These are phyloP conservation scores for Pyrenophora teres DNA, from an alignment of 2,329 filamentous ascomycete genomes.

Conservation along the genomic window DNA sequence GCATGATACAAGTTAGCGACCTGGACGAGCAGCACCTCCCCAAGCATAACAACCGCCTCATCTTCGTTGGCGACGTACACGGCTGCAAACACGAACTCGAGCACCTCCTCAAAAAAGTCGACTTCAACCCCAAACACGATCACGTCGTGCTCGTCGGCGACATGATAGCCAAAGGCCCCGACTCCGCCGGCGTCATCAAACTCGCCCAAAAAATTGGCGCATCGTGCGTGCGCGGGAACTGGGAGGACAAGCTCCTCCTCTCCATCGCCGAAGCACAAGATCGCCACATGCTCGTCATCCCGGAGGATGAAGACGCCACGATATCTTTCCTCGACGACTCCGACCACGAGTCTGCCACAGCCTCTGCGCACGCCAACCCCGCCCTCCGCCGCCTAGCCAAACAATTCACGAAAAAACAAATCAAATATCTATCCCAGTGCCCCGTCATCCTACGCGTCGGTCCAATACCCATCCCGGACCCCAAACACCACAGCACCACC, in stretches of 20 bases:
- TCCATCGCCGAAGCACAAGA: conserved; percentile 55
- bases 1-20: conserved; percentile 56
- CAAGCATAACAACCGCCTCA: conserved; percentile 61
- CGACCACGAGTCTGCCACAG: conserved; percentile 14
- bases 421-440: conserved; percentile 69
- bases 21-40: conserved; percentile 57
- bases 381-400: conserved; percentile 60
- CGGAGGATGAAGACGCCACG: conserved; percentile 39
- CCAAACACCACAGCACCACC: no score
- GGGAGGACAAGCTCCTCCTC: conserved; percentile 85
- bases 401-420: conserved; percentile 63
- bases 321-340: conserved; percentile 34
- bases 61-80: conserved; percentile 91
- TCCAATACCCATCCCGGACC: conserved; percentile 61
- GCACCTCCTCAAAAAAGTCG: conserved; percentile 67
- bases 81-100: conserved; percentile 71
- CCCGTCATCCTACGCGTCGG: conserved; percentile 80
- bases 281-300: conserved; percentile 25
- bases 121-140: conserved; percentile 64
- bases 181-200: conserved; percentile 77
- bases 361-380: conserved; percentile 40
- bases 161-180: conserved; percentile 75
- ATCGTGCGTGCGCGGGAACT: conserved; percentile 85
- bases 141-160: conserved; percentile 48
- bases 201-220: conserved; percentile 75